Conservation (phyloP, 208 protist species). For the Crithidia expoeki region DNA sequence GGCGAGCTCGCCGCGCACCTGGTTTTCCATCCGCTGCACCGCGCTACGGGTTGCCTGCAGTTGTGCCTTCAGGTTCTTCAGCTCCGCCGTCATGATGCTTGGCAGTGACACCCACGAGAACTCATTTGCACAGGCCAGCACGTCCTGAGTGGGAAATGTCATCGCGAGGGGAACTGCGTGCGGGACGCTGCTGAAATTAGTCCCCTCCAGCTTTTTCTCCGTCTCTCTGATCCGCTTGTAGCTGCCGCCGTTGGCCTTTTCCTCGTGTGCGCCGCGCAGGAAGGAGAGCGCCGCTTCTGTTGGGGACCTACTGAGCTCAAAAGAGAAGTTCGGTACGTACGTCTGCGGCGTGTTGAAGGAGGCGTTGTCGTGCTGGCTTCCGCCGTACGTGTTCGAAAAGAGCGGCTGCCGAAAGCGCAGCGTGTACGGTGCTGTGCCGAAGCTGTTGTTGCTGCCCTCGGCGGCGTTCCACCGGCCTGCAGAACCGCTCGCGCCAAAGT, state of each 20-base stretch:
- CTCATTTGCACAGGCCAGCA: constrained; percentile 28
- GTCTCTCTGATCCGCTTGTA: not conserved
- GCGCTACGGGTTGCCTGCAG: constrained; percentile 18
- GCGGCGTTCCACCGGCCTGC: constrained; percentile 13
- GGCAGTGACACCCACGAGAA: constrained; percentile 36
- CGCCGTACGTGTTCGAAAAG: not conserved
- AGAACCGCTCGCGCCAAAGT: not conserved
- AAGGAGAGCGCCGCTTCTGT: constrained; percentile 29
- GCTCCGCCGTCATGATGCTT: constrained; percentile 30
- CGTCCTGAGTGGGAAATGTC: constrained; percentile 20
- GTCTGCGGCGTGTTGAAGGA: constrained; percentile 25
- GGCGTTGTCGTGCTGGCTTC: constrained; percentile 9
- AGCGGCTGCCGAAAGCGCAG: not conserved
- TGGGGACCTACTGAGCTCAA: constrained; percentile 13
- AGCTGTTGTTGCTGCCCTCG: constrained; percentile 14
- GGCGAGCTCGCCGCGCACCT: constrained; percentile 73
- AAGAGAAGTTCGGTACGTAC: constrained; percentile 16
- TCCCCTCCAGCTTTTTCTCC: not conserved
- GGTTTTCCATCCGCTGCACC: constrained; percentile 38
- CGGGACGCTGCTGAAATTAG: not conserved
- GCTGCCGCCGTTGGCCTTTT: not conserved
- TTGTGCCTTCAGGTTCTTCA: constrained; percentile 29
- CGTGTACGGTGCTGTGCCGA: constrained; percentile 10
- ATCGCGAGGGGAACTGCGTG: constrained; percentile 7
- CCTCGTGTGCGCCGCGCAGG: constrained; percentile 24